A percentile compares a stretch with the other conserved stretches of the same genome.
Evolutionary conservation across 306 rosid species (phyloP).

Genomic region (Begonia peltatifolia): DNA sequence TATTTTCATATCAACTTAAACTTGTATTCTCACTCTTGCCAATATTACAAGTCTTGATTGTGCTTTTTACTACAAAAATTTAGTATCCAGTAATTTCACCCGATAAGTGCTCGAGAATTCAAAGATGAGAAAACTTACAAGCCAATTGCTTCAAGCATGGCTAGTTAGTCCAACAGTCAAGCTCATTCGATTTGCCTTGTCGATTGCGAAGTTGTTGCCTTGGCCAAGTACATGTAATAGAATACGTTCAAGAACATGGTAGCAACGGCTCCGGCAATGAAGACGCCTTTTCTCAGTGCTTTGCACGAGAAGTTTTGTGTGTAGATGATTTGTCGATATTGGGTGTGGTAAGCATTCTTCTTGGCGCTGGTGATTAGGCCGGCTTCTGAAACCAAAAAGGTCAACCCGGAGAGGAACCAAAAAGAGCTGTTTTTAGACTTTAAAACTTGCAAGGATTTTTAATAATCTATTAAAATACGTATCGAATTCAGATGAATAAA

Average conservation of each 20-base stretch:
- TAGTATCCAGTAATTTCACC: neutral
- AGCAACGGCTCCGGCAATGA: slow-evolving; percentile 78
- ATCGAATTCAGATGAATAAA: neutral
- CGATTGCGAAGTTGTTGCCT: no score
- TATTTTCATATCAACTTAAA: no score
- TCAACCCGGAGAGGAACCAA: slow-evolving; percentile 23
- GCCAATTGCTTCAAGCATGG: slow-evolving; percentile 27
- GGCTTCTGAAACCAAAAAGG: slow-evolving; percentile 73
- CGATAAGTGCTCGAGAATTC: neutral
- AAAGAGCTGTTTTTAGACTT: neutral
- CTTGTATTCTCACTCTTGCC: no score
- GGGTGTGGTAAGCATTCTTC: slow-evolving; percentile 20
- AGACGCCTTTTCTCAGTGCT: slow-evolving; percentile 72
- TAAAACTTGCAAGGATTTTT: neutral
- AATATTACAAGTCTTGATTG: neutral
- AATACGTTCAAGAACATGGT: slow-evolving; percentile 77
- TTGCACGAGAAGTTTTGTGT: slow-evolving; percentile 82
- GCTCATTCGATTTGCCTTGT: no score
- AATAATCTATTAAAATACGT: neutral
- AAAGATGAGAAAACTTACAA: neutral
- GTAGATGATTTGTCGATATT: slow-evolving; percentile 52
- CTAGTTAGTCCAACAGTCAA: no score
- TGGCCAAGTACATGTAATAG: slow-evolving; percentile 64
- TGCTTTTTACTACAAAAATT: neutral
- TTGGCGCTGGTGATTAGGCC: slow-evolving; percentile 18